phyloP scores from a whole-genome alignment of 2,329 filamentous ascomycete genomes.

The Fusarium subtropicale region DNA sequence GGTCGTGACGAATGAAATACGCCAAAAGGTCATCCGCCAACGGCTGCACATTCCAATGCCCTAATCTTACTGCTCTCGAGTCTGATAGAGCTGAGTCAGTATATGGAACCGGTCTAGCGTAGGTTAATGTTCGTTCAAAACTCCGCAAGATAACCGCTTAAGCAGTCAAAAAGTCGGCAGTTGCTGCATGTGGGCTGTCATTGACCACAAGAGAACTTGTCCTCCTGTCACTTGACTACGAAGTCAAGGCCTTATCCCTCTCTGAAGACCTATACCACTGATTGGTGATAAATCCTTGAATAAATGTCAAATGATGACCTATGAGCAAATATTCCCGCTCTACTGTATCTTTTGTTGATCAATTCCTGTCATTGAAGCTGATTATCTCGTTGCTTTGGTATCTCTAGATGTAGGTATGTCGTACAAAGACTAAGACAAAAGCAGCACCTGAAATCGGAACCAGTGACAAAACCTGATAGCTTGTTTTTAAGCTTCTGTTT shows the following conservation, averaged over 20 bases:
- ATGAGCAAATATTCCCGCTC: background rate
- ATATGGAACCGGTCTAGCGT: background rate
- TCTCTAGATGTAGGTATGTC: background rate
- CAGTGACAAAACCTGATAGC: background rate
- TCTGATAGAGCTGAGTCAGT: background rate
- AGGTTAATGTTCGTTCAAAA: background rate
- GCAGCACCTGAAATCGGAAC: background rate
- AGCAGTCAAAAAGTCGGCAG: too few species aligned
- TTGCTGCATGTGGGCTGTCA: too few species aligned
- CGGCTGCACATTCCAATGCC: background rate
- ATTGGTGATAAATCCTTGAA: too few species aligned
- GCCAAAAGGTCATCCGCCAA: background rate
- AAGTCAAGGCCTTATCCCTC: background rate
- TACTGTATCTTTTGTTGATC: background rate
- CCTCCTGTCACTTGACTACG: too few species aligned
- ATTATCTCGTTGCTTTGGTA: background rate
- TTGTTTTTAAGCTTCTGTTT: conserved; percentile 18
- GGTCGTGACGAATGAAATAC: background rate
- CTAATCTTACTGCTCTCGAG: background rate
- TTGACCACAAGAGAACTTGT: too few species aligned
- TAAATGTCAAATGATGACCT: background rate
- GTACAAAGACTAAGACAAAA: background rate
- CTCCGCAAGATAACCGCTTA: background rate
- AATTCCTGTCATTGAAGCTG: background rate
- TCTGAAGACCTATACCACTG: too few species aligned